Base-by-base conservation (phyloP, 2,329 filamentous ascomycete species). In the Reticulascus tulasneorum region DNA sequence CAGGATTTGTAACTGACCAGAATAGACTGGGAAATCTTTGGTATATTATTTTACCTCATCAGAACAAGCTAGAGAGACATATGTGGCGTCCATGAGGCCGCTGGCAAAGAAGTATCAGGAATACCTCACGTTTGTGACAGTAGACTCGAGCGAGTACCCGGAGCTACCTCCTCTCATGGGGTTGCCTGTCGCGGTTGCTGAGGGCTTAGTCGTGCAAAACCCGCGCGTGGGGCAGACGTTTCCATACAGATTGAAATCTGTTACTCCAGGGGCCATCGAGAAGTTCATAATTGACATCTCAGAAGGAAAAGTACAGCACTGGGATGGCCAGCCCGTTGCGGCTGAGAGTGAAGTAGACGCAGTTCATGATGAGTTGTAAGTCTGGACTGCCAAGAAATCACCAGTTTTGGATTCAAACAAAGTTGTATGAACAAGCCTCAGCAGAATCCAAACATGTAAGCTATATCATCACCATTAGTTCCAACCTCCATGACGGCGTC, bases 41-140 rank as follows among this genome's bases (percentile, higher is more conserved):
- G 56, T 63, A 6, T 60, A 59, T 40, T 63, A 52, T 38, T 47
- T 52, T 22, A 39, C 31, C 26, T 26, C 39, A 15, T 33, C 35
- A 6, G 38, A 54, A 1, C 16, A 38, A 8, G 57, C 65, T 20
- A 57, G 59, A 3, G 52, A 60, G 3, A 42, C 38, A 1, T 71
- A 64, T 45, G 47, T 56, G 5, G 26, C 46, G 2, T 47, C 52
- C 6, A 56, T 72, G 30, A 52, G 54, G 6, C 58, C 60, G 3
- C 47, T 73, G 5, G 37, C 71, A 2, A 64, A 63, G 42, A 63
- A 62, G 45, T 73, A 69, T 50, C 46, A 55, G 35, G 67, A 72
- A 10, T 73, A 69, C 37, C 56, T 75, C 10, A 55, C 52, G 36
- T 74, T 75, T 40, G 63, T 69, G 5, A 71, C 66, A 2, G 63